Conservation (phyloP, 2,329 filamentous ascomycete species). For the Penicillium sp. region DNA sequence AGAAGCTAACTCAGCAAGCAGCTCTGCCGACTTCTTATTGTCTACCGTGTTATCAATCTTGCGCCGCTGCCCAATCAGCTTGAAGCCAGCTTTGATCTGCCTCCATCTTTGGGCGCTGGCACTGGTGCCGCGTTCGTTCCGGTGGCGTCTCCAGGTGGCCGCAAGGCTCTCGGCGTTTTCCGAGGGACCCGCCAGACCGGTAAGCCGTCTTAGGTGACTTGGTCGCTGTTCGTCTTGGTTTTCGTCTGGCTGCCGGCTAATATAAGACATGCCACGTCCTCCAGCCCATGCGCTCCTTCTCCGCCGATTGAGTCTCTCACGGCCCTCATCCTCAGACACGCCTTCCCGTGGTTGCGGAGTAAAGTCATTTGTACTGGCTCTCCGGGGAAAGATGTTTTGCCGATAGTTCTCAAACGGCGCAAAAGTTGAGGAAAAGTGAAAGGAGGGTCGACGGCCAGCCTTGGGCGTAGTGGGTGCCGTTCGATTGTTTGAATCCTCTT, state of each 20-base stretch:
- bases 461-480: constrained; percentile 69
- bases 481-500: constrained; percentile 49
- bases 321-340: constrained; percentile 73
- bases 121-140: constrained; percentile 66
- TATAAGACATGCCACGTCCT: constrained; percentile 48
- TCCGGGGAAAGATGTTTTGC: constrained; percentile 57
- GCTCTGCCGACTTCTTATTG: constrained; percentile 89
- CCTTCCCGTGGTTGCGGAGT: constrained; percentile 59
- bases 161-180: constrained; percentile 63
- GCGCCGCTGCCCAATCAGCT: constrained; percentile 71
- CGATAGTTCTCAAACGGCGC: constrained; percentile 47
- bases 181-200: constrained; percentile 63
- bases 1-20: constrained; percentile 91
- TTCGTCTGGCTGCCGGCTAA: constrained; percentile 55
- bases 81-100: constrained; percentile 86
- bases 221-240: constrained; percentile 54
- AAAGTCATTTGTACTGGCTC: constrained; percentile 65
- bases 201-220: constrained; percentile 65
- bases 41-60: constrained; percentile 85
- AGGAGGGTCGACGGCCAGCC: constrained; percentile 39
- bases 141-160: constrained; percentile 51
- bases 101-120: constrained; percentile 82
- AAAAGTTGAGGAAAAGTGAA: constrained; percentile 49
- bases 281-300: constrained; percentile 59
- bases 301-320: constrained; percentile 61